Evolutionary conservation across 805 yeast species (phyloP), one percentile per base, ranked within the genome.

Genomic region (Candida xyloterini): DNA sequence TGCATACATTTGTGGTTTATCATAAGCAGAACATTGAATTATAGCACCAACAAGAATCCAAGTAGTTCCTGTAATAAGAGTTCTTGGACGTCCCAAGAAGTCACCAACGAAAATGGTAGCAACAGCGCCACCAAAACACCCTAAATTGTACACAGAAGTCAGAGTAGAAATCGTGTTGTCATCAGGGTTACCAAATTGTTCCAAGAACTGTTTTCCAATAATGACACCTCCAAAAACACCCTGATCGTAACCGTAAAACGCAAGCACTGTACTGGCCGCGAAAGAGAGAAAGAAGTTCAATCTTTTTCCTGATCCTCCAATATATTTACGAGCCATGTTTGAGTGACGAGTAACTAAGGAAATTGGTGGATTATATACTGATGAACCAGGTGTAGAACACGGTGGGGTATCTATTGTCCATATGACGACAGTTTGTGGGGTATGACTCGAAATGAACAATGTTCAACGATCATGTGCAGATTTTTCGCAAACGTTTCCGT

Each of bases 191-290:
- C 55, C 60, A 27, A 55, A 50, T 16, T 46, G 51, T 9, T 36
- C 36, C 21, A 59, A 53, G 43, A 56, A 60, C 43, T 56, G 57
- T 8, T 63, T 56, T 4, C 64, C 51, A 37, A 50, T 48, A 38
- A 59, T 59, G 26, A 62, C 63, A 16, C 65, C 65, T 16, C 59
- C 62, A 68, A 68, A 67, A 43, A 68, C 61, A 32, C 72, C 73
- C 43, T 67, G 73, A 46, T 68, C 73, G 43, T 65, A 66, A 18
- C 73, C 73, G 40, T 67, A 42, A 20, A 38, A 43, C 7, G 43
- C 40, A 13, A 43, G 25, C 20, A 43, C 43, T 10, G 43, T 38
- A 27, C 47, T 35, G 13, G 43, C 41, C 3, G 47, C 36, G 9
- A 43, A 18, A 10, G 47, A 31, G 21, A 42, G 43, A 28, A 27